Base-by-base conservation (phyloP, 176 grass and related monocot species). In the Dendrocalamus sinicus region DNA sequence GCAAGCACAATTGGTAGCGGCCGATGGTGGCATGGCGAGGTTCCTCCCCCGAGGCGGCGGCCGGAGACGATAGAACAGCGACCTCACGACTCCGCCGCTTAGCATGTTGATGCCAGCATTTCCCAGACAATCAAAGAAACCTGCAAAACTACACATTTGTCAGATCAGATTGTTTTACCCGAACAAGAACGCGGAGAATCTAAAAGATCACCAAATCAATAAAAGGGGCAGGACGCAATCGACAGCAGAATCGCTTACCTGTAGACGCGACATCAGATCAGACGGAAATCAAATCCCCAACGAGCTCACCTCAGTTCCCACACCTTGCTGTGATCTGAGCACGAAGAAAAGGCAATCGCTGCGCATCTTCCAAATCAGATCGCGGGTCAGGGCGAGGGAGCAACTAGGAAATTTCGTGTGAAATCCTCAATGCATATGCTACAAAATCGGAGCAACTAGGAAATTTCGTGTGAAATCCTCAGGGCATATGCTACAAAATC, bases 81-180 rank as follows among this genome's bases (percentile, higher is more conserved):
- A 92, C 84, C 85, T 85, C 86, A 90, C 74, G 81, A 46, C 75
- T 77, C 82, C 73, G 77, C 85, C 84, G 83, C 13, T 83, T 92
- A 95, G 83, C 95, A 98, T 98, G 30, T 88, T 44, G 71, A 23
- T 26, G 73, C 86, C 73, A 82, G 82, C 95, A 95, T 95, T 98
- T 89, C 86, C 63, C 60, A 11, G 63, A 57, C 45, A 65, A 73
- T 30, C 61, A 70, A 8, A 50, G 30, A 19, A 75, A 75, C 80
- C 89, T 81, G 89, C 68, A 70, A 75, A 26, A 9, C 46, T 7
- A 48, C 73, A 22, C 66, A 67, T 70, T 72, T 39, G 19, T 3
- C 80, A 68, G 67, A 84, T 32, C 58, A 79, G 75, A 74, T 84
- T 80, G 30, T n/a, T 46, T 8, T 6, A 20, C 83, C 68, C 69